Evolutionary conservation across 306 rosid species (phyloP), one percentile per base, ranked within the genome.

Genomic region (Quercus suber): DNA sequence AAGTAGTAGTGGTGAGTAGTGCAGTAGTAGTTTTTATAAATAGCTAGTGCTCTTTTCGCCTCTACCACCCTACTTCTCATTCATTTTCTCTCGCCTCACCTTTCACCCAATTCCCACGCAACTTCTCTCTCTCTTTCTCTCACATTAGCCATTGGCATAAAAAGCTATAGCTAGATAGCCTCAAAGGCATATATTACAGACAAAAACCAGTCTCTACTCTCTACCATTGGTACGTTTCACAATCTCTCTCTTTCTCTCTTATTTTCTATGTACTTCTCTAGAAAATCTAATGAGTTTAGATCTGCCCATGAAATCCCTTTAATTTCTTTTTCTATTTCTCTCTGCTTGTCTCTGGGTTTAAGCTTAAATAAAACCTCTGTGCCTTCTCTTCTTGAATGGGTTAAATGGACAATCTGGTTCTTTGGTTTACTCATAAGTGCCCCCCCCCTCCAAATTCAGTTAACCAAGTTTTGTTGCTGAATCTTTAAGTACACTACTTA

Each of bases 121-220:
- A 60, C 21, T 9, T 12, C 41, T 25, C 53, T 5, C 33, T 1
- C n/a, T 68, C 77, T 76, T 13, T 59, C 30, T 13, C 75, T 76
- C 20, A 31, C 28, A 7, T 55, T 52, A 41, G 73, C 84, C 86
- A 28, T 82, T 77, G 69, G 68, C 57, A 52, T 18, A 73, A 49
- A 49, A 12, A 1, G 53, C 45, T 37, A 7, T 37, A 21, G 31
- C 17, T 59, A 11, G 11, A 35, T 37, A 64, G 12, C 37, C 71
- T 17, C 17, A 3, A 49, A 13, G 21, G 10, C 12, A 15, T 41
- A 17, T 6, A 64, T 14, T 5, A 2, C 11, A 35, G 35, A 68
- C 72, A 17, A 28, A 0, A 55, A 17, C 28, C 49, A 19, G 41
- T 31, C 28, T 55, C 61, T 23, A 17, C 2, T 31, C 14, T 55